Conservation (phyloP, 352 stramenopile genomes). For the Pythium volutum region DNA sequence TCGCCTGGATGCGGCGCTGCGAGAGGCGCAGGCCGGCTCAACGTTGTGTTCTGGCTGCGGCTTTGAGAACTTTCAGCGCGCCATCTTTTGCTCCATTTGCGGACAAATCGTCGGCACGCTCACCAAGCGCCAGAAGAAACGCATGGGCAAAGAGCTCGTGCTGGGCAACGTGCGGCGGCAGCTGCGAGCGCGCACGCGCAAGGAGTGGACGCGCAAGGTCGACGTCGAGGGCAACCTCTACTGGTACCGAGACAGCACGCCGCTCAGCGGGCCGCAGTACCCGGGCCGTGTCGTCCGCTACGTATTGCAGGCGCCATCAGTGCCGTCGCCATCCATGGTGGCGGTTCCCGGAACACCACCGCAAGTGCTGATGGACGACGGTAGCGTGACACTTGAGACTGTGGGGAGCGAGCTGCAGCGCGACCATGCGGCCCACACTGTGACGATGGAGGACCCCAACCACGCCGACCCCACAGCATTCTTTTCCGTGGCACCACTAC, state of each 20-base stretch:
- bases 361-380: too few relatives aligned
- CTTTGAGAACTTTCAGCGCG: slow-evolving; percentile 31
- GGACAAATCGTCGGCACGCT: slow-evolving; percentile 18
- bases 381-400: not conserved
- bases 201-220: slow-evolving; percentile 40
- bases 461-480: slow-evolving; percentile 7
- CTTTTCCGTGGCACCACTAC: slow-evolving; percentile 3
- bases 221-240: slow-evolving; percentile 33
- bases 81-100: slow-evolving; percentile 26
- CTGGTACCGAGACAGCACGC: slow-evolving; percentile 31
- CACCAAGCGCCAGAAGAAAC: slow-evolving; percentile 17
- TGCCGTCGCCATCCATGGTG: not conserved
- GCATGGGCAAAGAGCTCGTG: slow-evolving; percentile 16
- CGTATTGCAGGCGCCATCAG: slow-evolving; percentile 2
- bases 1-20: slow-evolving; percentile 22
- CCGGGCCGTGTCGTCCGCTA: slow-evolving; percentile 14
- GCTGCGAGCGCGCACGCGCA: slow-evolving; percentile 20
- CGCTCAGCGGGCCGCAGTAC: slow-evolving; percentile 13
- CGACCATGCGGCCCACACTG: slow-evolving; percentile 3
- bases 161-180: slow-evolving; percentile 8
- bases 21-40: slow-evolving; percentile 22
- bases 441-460: slow-evolving; percentile 11
- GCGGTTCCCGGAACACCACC: not conserved
- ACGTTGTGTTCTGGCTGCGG: slow-evolving; percentile 23
- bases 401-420: not conserved